Conservation (phyloP, 2,329 filamentous ascomycete genomes). For the Kalaharituber pfeilii region DNA sequence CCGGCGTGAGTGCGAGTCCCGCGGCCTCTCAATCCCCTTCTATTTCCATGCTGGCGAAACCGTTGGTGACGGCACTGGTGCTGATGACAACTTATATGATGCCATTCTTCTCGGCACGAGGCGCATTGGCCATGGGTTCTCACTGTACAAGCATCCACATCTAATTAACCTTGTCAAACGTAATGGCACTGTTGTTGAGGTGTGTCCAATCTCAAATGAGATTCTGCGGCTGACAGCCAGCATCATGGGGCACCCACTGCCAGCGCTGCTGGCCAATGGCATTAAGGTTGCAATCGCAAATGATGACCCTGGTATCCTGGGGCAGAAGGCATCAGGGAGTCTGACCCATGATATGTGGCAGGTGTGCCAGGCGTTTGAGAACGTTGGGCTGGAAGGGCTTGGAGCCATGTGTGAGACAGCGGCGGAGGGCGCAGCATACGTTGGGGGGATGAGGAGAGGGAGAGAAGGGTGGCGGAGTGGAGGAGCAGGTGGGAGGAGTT, state of each 20-base stretch:
- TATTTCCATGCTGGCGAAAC: constrained; percentile 92
- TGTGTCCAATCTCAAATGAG: constrained; percentile 82
- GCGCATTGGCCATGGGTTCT: constrained; percentile 69
- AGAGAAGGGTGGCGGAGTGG: constrained; percentile 60
- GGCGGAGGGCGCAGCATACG: constrained; percentile 73
- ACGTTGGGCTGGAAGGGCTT: constrained; percentile 70
- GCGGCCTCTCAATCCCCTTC: constrained; percentile 70
- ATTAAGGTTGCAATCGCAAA: constrained; percentile 74
- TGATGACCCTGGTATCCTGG: constrained; percentile 77
- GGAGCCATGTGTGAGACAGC: constrained; percentile 84
- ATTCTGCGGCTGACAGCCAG: constrained; percentile 61
- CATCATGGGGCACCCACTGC: constrained; percentile 62
- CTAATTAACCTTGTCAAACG: constrained; percentile 79
- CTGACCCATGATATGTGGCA: constrained; percentile 94
- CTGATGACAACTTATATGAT: constrained; percentile 76
- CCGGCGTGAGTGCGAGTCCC: constrained; percentile 60
- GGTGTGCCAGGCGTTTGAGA: constrained; percentile 77
- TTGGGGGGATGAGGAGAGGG: constrained; percentile 58
- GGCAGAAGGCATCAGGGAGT: constrained; percentile 54
- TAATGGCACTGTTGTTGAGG: constrained; percentile 72
- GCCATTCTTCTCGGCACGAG: constrained; percentile 72
- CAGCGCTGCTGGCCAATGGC: constrained; percentile 66
- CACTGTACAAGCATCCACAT: constrained; percentile 77
- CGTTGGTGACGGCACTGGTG: constrained; percentile 56
- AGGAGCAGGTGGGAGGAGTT: constrained; percentile 70